phyloP scores from a whole-genome alignment of 2,329 filamentous ascomycete genomes.

The Botrytis fragariae region DNA sequence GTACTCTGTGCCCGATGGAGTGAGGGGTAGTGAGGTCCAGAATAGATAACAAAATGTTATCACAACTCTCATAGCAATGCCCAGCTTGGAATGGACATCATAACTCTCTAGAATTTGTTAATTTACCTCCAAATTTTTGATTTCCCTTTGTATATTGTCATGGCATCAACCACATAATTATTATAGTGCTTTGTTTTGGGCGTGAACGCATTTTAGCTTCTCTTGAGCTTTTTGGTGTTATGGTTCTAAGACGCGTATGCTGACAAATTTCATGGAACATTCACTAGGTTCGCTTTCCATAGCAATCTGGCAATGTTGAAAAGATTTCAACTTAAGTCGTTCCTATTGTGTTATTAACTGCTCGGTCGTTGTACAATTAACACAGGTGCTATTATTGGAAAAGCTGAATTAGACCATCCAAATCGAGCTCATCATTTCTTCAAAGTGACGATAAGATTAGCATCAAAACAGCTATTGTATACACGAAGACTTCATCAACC shows the following conservation, averaged over 20 bases:
- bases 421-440: neutral
- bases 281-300: neutral
- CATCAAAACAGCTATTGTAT: neutral
- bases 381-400: neutral
- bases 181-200: neutral
- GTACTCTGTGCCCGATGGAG: neutral
- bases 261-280: neutral
- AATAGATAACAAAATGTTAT: neutral
- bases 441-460: neutral
- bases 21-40: neutral
- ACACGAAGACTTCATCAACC: neutral
- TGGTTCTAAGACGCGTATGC: neutral
- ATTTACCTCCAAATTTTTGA: fast-evolving
- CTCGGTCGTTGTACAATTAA: neutral
- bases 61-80: neutral
- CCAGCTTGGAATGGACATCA: too few relatives aligned
- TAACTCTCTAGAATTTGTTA: neutral
- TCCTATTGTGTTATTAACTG: too few relatives aligned
- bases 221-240: too few relatives aligned
- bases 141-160: neutral
- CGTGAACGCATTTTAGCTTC: neutral
- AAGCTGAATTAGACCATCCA: fast-evolving
- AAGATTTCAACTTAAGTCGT: too few relatives aligned
- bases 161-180: neutral
- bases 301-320: neutral